phyloP scores from a whole-genome alignment of 2,329 filamentous ascomycete species.

The Cordyceps cateniannulata region DNA sequence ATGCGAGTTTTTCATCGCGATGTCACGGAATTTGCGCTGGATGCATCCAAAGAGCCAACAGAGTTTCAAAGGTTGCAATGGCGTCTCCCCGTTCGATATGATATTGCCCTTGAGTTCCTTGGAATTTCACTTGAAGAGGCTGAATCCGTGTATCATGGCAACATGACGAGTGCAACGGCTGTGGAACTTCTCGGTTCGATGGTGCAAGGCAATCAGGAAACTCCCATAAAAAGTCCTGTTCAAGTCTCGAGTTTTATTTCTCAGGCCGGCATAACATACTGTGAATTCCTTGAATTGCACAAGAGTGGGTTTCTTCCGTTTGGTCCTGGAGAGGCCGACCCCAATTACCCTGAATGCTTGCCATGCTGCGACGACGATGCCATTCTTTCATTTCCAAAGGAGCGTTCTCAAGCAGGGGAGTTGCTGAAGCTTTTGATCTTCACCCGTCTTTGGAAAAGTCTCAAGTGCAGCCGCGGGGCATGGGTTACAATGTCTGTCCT shows the following conservation, averaged over 20 bases:
- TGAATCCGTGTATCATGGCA: neutral
- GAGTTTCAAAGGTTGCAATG: neutral
- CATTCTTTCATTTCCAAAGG: neutral
- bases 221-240: neutral
- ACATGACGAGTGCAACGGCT: slow-evolving; percentile 2
- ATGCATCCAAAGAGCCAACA: slow-evolving; percentile 1
- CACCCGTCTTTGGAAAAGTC: neutral
- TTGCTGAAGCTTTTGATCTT: slow-evolving; percentile 3
- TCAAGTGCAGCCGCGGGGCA: neutral
- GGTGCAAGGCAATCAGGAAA: neutral
- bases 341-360: slow-evolving; percentile 1
- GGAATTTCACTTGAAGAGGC: neutral
- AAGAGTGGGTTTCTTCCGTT: neutral
- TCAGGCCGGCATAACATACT: slow-evolving; percentile 4
- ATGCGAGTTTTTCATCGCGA: slow-evolving; percentile 1
- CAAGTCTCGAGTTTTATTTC: neutral
- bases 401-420: neutral
- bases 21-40: slow-evolving; percentile 3
- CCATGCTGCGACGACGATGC: slow-evolving; percentile 1
- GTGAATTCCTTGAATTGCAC: slow-evolving; percentile 7
- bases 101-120: slow-evolving; percentile 1
- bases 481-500: neutral
- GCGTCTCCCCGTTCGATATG: slow-evolving; percentile 3
- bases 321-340: neutral
- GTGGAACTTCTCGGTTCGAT: neutral